Evolutionary conservation across 495 filamentous ascomycete species (phyloP).

Genomic region (Chaetomidium leptoderma): DNA sequence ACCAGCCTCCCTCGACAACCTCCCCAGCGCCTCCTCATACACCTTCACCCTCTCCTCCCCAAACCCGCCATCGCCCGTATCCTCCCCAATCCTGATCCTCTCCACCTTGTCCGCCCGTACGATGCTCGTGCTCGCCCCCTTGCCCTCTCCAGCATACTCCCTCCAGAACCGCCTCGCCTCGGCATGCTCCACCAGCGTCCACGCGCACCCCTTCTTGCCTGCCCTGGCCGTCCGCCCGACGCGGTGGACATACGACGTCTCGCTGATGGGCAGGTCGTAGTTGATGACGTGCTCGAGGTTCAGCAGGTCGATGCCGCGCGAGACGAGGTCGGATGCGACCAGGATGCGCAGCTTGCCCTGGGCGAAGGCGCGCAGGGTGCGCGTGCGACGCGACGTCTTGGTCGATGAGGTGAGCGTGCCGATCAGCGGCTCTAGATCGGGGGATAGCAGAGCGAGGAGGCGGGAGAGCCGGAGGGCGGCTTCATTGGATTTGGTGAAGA

Average conservation of each 20-base stretch:
- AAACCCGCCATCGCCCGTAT: too few species aligned
- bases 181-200: slow-evolving; percentile 70
- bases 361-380: slow-evolving; percentile 58
- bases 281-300: slow-evolving; percentile 82
- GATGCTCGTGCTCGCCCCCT: slow-evolving; percentile 26
- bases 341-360: slow-evolving; percentile 63
- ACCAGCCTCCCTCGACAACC: slow-evolving; percentile 45
- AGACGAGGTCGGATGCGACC: slow-evolving; percentile 85
- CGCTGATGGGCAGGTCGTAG: slow-evolving; percentile 81
- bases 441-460: slow-evolving; percentile 66
- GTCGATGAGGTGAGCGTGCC: slow-evolving; percentile 73
- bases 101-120: slow-evolving; percentile 26
- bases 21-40: slow-evolving; percentile 58
- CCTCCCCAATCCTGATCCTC: slow-evolving; percentile 26
- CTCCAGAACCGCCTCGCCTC: slow-evolving; percentile 88
- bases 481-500: slow-evolving; percentile 89
- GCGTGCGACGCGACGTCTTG: slow-evolving; percentile 56
- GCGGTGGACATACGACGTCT: slow-evolving; percentile 84
- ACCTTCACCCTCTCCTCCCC: slow-evolving; percentile 48
- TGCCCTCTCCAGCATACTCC: slow-evolving; percentile 56
- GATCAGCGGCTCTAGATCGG: slow-evolving; percentile 51
- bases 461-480: slow-evolving; percentile 72
- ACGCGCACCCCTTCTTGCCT: slow-evolving; percentile 69
- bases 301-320: slow-evolving; percentile 84
- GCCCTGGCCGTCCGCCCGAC: slow-evolving; percentile 89